phyloP scores from a whole-genome alignment of 768 basidiomycete species.

The Lentinus brumalis region DNA sequence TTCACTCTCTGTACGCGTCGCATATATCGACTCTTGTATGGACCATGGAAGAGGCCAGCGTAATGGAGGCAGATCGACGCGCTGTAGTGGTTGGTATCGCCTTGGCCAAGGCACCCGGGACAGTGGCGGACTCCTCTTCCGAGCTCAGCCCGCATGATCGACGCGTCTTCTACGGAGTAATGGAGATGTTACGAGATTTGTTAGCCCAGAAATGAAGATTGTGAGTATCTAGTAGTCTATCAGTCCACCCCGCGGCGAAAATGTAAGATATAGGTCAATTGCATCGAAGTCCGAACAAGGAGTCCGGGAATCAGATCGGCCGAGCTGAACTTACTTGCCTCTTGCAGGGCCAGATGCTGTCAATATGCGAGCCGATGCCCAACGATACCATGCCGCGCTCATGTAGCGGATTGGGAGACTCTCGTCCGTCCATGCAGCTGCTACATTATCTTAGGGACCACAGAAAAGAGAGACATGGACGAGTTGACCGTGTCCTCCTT shows the following conservation, averaged over 20 bases:
- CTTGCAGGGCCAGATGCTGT: no score
- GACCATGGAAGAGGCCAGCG: slow-evolving; percentile 48
- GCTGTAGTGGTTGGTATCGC: slow-evolving; percentile 79
- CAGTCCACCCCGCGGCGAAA: not conserved
- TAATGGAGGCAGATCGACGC: slow-evolving; percentile 47
- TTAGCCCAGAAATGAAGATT: slow-evolving; percentile 11
- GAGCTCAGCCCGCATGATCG: slow-evolving; percentile 36
- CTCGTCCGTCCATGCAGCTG: not conserved
- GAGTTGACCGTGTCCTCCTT: no score
- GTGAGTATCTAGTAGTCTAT: not conserved
- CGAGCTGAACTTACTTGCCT: no score
- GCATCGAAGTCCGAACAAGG: no score
- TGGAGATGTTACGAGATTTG: slow-evolving; percentile 43
- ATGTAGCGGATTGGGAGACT: no score
- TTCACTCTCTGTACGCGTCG: slow-evolving; percentile 81
- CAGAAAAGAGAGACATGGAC: not conserved
- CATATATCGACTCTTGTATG: slow-evolving; percentile 88
- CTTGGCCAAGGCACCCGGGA: slow-evolving; percentile 43
- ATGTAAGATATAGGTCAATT: not conserved
- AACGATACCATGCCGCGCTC: no score
- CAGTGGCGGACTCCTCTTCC: slow-evolving; percentile 10
- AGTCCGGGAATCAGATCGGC: no score
- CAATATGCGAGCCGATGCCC: no score
- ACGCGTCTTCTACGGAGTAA: slow-evolving; percentile 43
- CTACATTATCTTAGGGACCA: slow-evolving; percentile 38